Base-by-base conservation (phyloP, 177 flowering plant genomes). In the Vitis hybrid region DNA sequence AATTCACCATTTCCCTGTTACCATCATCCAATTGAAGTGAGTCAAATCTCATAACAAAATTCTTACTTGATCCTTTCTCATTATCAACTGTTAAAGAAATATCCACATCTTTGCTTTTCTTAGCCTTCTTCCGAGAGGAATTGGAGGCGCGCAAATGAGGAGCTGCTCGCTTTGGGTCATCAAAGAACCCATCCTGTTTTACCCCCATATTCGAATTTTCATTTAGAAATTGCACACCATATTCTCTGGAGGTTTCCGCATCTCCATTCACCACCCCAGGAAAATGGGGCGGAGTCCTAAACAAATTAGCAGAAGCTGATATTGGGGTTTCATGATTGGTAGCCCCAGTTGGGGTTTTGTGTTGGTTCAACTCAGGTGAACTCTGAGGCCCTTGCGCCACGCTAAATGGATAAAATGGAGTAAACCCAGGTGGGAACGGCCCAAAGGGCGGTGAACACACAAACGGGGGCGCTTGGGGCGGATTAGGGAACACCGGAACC, bases 11-110 rank as follows among this genome's bases (percentile, higher is more conserved):
- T 31, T 84, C 86, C 75, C 66, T 77, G 52, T 79, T 74, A 61
- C 91, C 87, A 71, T 82, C 81, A 5, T 76, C 71, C 52, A 72
- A 72, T 10, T 72, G 74, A 11, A 56, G 9, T 21, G 68, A 63
- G 56, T 72, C 76, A 14, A 81, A 45, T 2, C 71, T 80, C 31
- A 62, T 49, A 51, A 76, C 65, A 56, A 70, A 68, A 48, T 51
- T 62, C 49, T 5, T 49, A 21, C 51, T 21, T 29, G 73, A 64
- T 56, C 62, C 74, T 45, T 59, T 10, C 15, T 33, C 70, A 16
- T 49, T 50, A 26, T 29, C 39, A 52, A 14, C 33, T 5, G 45
- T 13, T 11, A 60, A 26, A 14, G 56, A 50, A 12, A 18, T 9
- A 12, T 2, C 48, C 10, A 26, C 31, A 14, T 33, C 51, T 19